These are phyloP conservation scores for Stachybotrys elegans DNA, from an alignment of 2,329 filamentous ascomycete genomes.

Conservation along the genomic window DNA sequence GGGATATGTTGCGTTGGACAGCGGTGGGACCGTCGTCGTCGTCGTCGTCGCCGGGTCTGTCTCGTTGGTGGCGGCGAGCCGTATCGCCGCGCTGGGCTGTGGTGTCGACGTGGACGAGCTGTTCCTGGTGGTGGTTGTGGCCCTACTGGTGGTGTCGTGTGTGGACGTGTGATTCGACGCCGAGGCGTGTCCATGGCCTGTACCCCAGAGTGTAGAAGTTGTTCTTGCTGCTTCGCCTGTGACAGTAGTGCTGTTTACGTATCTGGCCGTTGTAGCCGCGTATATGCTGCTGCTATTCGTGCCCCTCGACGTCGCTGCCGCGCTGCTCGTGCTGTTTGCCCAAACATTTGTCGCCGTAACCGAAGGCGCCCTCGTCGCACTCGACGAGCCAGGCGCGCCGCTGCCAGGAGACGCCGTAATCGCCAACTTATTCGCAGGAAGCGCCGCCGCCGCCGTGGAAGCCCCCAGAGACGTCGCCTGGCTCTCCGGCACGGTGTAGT, in stretches of 20 bases:
- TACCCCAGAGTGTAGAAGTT: neutral
- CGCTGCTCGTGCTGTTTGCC: neutral
- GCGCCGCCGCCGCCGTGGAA: neutral
- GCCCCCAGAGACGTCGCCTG: neutral
- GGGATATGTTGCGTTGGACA: constrained; percentile 3
- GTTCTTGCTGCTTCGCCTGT: neutral
- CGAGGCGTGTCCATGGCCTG: neutral
- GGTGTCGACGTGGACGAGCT: constrained; percentile 6
- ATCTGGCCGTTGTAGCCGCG: neutral
- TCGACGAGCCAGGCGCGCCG: neutral
- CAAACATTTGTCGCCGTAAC: neutral
- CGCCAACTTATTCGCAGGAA: neutral
- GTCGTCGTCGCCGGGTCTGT: constrained; percentile 3
- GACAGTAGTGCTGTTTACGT: neutral
- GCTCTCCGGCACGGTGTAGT: constrained; percentile 20
- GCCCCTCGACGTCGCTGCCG: neutral
- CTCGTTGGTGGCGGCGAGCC: neutral
- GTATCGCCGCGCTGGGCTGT: neutral
- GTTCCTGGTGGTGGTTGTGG: constrained; percentile 4
- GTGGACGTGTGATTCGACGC: constrained; percentile 4
- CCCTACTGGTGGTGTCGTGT: constrained; percentile 8
- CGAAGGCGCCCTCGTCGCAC: neutral
- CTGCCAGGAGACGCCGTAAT: neutral
- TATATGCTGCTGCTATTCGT: neutral
- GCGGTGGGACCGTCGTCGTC: constrained; percentile 5